Conservation (phyloP, 2,329 filamentous ascomycete species). For the Fusarium sp. region DNA sequence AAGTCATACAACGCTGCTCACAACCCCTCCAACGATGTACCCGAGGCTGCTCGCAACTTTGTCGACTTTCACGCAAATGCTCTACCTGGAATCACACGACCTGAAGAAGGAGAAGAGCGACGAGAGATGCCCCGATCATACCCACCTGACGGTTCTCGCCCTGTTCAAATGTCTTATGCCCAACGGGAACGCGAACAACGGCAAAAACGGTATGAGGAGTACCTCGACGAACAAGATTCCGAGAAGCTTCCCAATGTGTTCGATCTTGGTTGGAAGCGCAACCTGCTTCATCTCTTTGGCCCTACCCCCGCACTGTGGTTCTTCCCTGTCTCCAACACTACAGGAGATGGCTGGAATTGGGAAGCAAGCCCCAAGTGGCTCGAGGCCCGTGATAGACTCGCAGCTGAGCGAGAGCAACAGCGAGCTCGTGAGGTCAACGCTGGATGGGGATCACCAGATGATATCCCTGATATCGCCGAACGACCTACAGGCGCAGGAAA, state of each 20-base stretch:
- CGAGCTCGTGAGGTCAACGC: slow-evolving; percentile 71
- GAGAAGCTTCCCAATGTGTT: slow-evolving; percentile 93
- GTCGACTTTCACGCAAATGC: slow-evolving; percentile 85
- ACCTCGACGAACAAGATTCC: slow-evolving; percentile 90
- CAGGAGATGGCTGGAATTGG: slow-evolving; percentile 94
- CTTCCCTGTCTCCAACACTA: slow-evolving; percentile 84
- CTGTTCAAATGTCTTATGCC: slow-evolving; percentile 63
- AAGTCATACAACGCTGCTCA: slow-evolving; percentile 73
- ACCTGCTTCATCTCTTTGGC: slow-evolving; percentile 86
- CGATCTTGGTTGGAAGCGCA: slow-evolving; percentile 84
- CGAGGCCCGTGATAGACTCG: slow-evolving; percentile 73
- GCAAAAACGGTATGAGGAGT: slow-evolving; percentile 70
- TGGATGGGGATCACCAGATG: slow-evolving; percentile 68
- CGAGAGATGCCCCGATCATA: slow-evolving; percentile 46
- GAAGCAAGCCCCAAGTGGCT: slow-evolving; percentile 85
- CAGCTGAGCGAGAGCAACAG: slow-evolving; percentile 67
- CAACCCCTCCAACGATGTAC: slow-evolving; percentile 61
- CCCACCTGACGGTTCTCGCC: slow-evolving; percentile 50
- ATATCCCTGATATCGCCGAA: slow-evolving; percentile 42
- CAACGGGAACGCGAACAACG: slow-evolving; percentile 67
- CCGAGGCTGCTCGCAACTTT: slow-evolving; percentile 74
- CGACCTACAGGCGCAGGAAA: slow-evolving; percentile 49
- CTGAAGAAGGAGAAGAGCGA: slow-evolving; percentile 80
- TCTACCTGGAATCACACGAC: slow-evolving; percentile 80
- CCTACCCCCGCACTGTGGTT: slow-evolving; percentile 77